Evolutionary conservation across 352 stramenopile species (phyloP), one percentile per base, ranked within the genome.

Genomic region (Thalassiosira livingstoniorum): DNA sequence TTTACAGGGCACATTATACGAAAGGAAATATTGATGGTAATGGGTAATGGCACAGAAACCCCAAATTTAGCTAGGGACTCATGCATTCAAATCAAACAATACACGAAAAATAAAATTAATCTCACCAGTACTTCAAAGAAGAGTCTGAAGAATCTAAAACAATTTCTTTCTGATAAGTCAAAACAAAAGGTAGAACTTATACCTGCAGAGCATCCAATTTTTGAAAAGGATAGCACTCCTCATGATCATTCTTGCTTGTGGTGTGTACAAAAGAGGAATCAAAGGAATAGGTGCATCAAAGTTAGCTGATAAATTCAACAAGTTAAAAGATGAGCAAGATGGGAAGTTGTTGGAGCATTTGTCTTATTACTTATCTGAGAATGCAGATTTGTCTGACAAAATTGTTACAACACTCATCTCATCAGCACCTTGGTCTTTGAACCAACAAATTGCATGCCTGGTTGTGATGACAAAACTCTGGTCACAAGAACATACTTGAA

Each of bases 11-110:
- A 54, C 29, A 51, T 74, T 60, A 4, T 71, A 0, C 55, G 35
- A 10, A 35, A 62, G 10, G 0, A 61, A 32, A 39, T 67, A 27
- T 2, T 78, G 11, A 78, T 83, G 66, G 47, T 54, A 37, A 2
- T 78, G 25, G 51, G 58, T 32, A 69, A 10, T 0, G 68, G 78
- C 54, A 21, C 29, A 1, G 65, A 76, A 25, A 82, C 77, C 31
- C 65, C 63, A 3, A 64, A 77, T 18, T 2, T 72, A 2, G 29
- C 65, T 21, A 55, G 75, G 7, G 65, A 82, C 58, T 10, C 23
- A 29, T 82, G 35, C 32, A 76, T 82, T 7, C 4, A 1, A 34
- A 34, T 82, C 4, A 82, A 82, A 58, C 31, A 53, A 15, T 82
- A 58, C 57, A 77, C 64, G 4, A 61, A 32, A 54, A 57, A 76